phyloP scores from a whole-genome alignment of 345 rosid genomes.

The Jatropha curcas region DNA sequence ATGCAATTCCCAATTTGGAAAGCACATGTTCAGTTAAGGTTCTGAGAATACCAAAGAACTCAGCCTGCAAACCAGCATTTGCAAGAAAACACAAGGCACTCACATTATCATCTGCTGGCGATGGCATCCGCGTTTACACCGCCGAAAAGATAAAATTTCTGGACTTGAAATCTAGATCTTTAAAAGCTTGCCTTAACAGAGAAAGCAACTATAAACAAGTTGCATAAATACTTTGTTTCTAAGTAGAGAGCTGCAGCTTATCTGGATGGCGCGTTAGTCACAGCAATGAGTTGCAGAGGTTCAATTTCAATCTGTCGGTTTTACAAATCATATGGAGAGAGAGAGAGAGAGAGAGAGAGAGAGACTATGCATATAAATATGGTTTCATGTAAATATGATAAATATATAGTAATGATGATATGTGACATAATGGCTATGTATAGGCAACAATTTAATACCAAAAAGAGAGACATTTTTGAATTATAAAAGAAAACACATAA shows the following conservation, averaged over 20 bases:
- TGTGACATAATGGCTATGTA: neutral
- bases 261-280: conserved; percentile 62
- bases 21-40: conserved; percentile 40
- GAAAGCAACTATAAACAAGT: conserved; percentile 12
- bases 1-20: conserved; percentile 40
- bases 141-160: conserved; percentile 36
- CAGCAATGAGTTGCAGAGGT: conserved; percentile 35
- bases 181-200: conserved; percentile 29
- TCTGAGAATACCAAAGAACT: conserved; percentile 26
- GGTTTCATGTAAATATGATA: no score
- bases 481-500: neutral
- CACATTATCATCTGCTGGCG: conserved; percentile 32
- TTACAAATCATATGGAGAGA: conserved; percentile 5
- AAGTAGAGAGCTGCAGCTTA: conserved; percentile 25
- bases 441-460: conserved; percentile 2
- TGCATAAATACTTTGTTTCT: neutral
- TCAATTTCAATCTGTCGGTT: conserved; percentile 15
- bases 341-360: neutral
- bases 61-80: conserved; percentile 33
- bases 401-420: conserved; percentile 8
- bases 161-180: conserved; percentile 34
- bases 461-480: neutral
- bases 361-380: conserved; percentile 22
- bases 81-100: conserved; percentile 34
- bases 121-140: conserved; percentile 45